Percentiles rank a stretch among this genome's conserved stretches.
Evolutionary conservation across 495 filamentous ascomycete genomes (phyloP).

Genomic region (Astrothelium macrocarpum): DNA sequence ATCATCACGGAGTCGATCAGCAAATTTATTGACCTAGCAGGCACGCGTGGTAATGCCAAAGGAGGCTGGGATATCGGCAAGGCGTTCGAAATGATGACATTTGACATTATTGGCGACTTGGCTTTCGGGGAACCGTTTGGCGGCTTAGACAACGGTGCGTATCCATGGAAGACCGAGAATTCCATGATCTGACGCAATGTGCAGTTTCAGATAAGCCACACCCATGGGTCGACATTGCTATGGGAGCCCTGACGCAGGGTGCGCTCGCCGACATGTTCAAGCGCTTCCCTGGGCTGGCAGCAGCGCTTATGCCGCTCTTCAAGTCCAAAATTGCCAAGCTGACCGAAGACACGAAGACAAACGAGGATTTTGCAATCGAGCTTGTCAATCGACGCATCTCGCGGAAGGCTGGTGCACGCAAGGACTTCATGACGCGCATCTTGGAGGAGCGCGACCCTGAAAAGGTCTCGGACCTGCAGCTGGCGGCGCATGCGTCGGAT

Average conservation of each 20-base stretch:
- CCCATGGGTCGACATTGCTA: constrained; percentile 5
- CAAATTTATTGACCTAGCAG: constrained; percentile 23
- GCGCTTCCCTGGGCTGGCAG: background rate
- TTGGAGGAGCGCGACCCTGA: constrained; percentile 26
- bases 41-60: constrained; percentile 8
- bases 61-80: constrained; percentile 20
- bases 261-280: constrained; percentile 3
- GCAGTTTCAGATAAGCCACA: constrained; percentile 7
- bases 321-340: background rate
- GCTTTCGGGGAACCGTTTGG: constrained; percentile 31
- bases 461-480: constrained; percentile 24
- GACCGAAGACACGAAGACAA: background rate
- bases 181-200: background rate
- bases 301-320: background rate
- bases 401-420: constrained; percentile 4
- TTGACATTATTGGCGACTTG: constrained; percentile 34
- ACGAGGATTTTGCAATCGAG: constrained; percentile 15
- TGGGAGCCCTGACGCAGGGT: background rate
- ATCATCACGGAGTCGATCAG: constrained; percentile 27
- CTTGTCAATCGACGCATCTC: background rate
- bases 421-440: constrained; percentile 30
- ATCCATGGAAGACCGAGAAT: constrained; percentile 2
- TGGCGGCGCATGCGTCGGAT: constrained; percentile 25
- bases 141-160: constrained; percentile 22
- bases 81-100: constrained; percentile 25